Evolutionary conservation across 768 basidiomycete genomes (phyloP), one percentile per base, ranked within the genome.

Genomic region (Mrakia gelida): DNA sequence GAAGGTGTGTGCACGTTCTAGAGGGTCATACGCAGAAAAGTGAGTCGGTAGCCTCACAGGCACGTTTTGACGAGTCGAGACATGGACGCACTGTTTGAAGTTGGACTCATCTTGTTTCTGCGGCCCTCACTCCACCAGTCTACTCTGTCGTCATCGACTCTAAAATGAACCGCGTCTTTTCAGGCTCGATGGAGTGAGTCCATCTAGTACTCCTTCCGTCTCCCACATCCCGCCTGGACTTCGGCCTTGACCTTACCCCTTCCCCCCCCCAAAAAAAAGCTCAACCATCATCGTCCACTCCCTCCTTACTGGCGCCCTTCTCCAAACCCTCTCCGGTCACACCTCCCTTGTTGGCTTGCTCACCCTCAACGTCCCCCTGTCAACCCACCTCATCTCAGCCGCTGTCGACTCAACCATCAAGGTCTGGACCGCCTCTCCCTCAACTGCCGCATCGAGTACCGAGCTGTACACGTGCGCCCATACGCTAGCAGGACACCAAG

Each of bases 11-110:
- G 82, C 92, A 91, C 88, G 88, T 92, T 56, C 86, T 96, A 71
- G 88, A 89, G 13, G 94, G 94, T 0, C 94, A 97, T 84, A 92
- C 92, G 32, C 92, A 94, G 84, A 95, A 95, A 89, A 94, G 94
- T 91, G 70, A 71, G 86, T 82, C 67, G 28, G 62, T 34, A 16
- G 62, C 62, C 62, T 28, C 8, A 34, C 62, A 63, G 62, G 30
- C 15, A 30, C 32, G 28, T 34, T 63, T 34, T 63, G 62, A 63
- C 62, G 62, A 9, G 62, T 63, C 32, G 32, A 63, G 62, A 30
- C 62, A 63, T 63, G n/a, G 28, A 63, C 62, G 62, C 62, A 63
- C 62, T 16, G 10, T 34, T 63, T 63, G 62, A 63, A 63, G 62
- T 10, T 30, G 30, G 26, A 34, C 62, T 63, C 62, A 32, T 28